Base-by-base conservation (phyloP, 345 rosid species). In the Odontarrhena argentea region DNA sequence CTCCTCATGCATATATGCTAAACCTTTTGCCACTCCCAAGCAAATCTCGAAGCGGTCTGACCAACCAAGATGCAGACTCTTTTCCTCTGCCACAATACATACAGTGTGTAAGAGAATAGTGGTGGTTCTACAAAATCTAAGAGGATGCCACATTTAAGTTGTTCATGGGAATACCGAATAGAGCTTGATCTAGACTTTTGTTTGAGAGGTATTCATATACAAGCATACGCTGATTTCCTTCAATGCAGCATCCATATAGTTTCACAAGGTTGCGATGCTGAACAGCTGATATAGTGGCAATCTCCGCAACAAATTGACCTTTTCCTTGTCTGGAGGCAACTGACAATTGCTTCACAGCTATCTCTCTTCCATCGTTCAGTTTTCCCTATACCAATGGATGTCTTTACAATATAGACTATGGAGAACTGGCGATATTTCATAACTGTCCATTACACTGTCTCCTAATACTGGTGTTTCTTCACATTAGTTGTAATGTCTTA, bases 221-320 rank as follows among this genome's bases (percentile, higher is more conserved):
- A 35, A 89, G 88, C 66, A 87, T 84, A n/a, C 77, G 79, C 38
- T 76, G 82, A 1, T 76, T 66, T 18, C 85, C 88, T 55, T 82
- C 87, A 4, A 85, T 82, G 76, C 92, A 85, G 77, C 87, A 86
- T 18, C 92, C 89, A 25, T 83, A 71, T 55, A 86, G 54, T 77
- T 86, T 86, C 48, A 89, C 91, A 37, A 89, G 90, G 72, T 86
- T 89, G 15, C 86, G 82, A 69, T 85, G 86, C 60, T 85, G 89
- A 61, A 82, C 86, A 28, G 86, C 85, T 43, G 89, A 89, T 75
- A 86, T 86, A 2, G 90, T 85, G 18, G 84, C 90, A 68, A 89
- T 89, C 84, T 86, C 91, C 22, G 92, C 73, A 11, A 86, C 60
- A 70, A 89, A 89, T 50, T 86, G 88, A 43, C 69, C 80, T 73